These are phyloP conservation scores for Dothideomycetidae sp. DNA, from an alignment of 2,329 filamentous ascomycete genomes.

Conservation along the genomic window DNA sequence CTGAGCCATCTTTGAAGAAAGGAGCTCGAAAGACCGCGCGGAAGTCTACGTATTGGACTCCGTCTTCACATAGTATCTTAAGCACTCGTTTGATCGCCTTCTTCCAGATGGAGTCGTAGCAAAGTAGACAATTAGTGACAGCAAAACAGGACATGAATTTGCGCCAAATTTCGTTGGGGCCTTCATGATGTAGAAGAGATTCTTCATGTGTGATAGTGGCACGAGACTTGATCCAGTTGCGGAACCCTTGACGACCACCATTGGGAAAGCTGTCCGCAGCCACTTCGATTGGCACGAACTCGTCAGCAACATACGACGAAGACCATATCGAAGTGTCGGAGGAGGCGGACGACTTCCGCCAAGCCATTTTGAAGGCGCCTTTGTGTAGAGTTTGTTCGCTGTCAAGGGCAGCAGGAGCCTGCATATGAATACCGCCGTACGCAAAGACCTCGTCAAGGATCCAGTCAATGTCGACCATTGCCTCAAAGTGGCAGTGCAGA, in stretches of 20 bases:
- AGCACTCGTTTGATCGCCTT: slow-evolving; percentile 60
- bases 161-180: slow-evolving; percentile 69
- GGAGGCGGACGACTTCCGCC: slow-evolving; percentile 36
- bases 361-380: slow-evolving; percentile 43
- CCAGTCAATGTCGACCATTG: slow-evolving; percentile 79
- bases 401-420: slow-evolving; percentile 42
- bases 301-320: slow-evolving; percentile 43
- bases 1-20: slow-evolving; percentile 51
- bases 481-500: slow-evolving; percentile 77
- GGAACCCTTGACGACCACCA: slow-evolving; percentile 56
- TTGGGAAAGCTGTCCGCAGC: slow-evolving; percentile 64
- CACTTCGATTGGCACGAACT: slow-evolving; percentile 42
- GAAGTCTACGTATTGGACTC: slow-evolving; percentile 73
- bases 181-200: slow-evolving; percentile 65
- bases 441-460: slow-evolving; percentile 57
- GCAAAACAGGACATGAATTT: slow-evolving; percentile 71
- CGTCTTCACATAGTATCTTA: slow-evolving; percentile 58
- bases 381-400: slow-evolving; percentile 39
- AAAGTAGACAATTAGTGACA: slow-evolving; percentile 59
- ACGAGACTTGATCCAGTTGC: slow-evolving; percentile 60
- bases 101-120: slow-evolving; percentile 83
- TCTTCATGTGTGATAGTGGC: slow-evolving; percentile 60
- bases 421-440: slow-evolving; percentile 60
- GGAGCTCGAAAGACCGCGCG: slow-evolving; percentile 59
- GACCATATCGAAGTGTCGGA: slow-evolving; percentile 48